Percentiles rank a stretch among this genome's conserved stretches.
phyloP scores from a whole-genome alignment of 192 early-diverging fungal species.

The Spizellomyces punctatus region DNA sequence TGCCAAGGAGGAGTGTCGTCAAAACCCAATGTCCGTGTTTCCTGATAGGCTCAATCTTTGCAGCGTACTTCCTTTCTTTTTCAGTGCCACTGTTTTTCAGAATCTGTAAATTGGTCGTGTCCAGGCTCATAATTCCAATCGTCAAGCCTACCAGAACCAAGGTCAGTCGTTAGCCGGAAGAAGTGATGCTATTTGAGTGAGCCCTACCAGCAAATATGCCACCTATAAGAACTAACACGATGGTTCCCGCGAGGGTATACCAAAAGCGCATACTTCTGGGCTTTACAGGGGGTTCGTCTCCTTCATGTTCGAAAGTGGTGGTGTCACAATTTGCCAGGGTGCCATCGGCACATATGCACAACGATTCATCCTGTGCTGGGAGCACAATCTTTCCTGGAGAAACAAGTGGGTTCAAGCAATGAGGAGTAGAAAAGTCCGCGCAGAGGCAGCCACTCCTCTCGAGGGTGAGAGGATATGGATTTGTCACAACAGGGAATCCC shows the following conservation, averaged over 20 bases:
- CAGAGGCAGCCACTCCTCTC: no score
- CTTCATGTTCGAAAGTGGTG: background rate
- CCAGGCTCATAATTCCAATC: constrained; percentile 75
- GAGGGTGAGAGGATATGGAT: no score
- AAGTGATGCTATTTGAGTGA: background rate
- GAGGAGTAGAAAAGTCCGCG: no score
- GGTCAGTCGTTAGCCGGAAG: no score
- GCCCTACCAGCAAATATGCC: constrained; percentile 30
- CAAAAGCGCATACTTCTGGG: constrained; percentile 16
- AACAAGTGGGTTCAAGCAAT: no score
- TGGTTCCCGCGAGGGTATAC: constrained; percentile 12
- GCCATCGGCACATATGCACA: constrained; percentile 3
- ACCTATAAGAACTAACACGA: constrained; percentile 22
- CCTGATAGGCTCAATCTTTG: constrained; percentile 81
- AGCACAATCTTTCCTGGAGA: no score
- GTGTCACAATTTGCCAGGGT: background rate
- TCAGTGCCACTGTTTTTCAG: constrained; percentile 77
- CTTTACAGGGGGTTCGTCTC: constrained; percentile 2
- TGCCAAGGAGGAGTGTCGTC: constrained; percentile 87
- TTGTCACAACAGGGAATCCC: no score
- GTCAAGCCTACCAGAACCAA: constrained; percentile 18
- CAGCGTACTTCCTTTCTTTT: constrained; percentile 72
- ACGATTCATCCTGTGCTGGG: no score
- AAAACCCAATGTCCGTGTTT: constrained; percentile 93
- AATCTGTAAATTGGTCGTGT: constrained; percentile 67